Base-by-base conservation (phyloP, 2,329 filamentous ascomycete species). In the Sodiomyces alkalinus region DNA sequence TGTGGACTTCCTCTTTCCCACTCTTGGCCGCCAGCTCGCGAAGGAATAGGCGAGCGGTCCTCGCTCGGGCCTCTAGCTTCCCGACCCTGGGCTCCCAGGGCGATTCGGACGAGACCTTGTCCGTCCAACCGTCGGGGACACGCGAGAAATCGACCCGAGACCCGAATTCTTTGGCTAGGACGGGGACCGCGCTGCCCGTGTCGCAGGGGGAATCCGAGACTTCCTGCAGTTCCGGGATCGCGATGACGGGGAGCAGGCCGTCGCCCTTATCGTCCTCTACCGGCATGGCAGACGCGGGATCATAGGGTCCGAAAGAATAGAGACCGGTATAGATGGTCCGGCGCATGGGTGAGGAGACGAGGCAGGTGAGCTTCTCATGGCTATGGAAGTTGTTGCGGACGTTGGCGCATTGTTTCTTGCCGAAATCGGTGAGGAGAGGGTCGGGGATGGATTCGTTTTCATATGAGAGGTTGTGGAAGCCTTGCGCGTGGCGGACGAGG, bases 281-380 rank as follows among this genome's bases (percentile, higher is more conserved):
- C n/a, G n/a, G n/a, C n/a, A n/a, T n/a, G n/a, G n/a, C n/a, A n/a
- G n/a, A n/a, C n/a, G n/a, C n/a, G 14, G 59, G 43, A 28, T 70
- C 60, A n/a, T n/a, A n/a, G 1, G 68, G 58, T 12, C 62, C 64
- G 49, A 92, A 92, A 25, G 70, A 66, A 30, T 72, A 55, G 17
- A 83, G 61, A 19, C 78, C 75, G 3, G 85, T 93, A 52, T 81
- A 72, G 25, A 93, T 62, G 2, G 85, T 92, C 36, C 85, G 73
- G 28, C 77, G 74, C 39, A 92, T 64, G 5, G 85, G 83, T 1
- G 81, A 90, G 21, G 82, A 74, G 14, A 85, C 65, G 9, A 92
- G 64, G 40, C 79, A 64, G 4, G 77, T 75, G 43, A 90, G 57
- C 21, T 62, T 52, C 36, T 60, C 55, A 46, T 80, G 75, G 50